Percentiles rank a stretch among this genome's conserved stretches.
phyloP scores from a whole-genome alignment of 2,329 filamentous ascomycete species.

The Pseudogymnoascus sp. region DNA sequence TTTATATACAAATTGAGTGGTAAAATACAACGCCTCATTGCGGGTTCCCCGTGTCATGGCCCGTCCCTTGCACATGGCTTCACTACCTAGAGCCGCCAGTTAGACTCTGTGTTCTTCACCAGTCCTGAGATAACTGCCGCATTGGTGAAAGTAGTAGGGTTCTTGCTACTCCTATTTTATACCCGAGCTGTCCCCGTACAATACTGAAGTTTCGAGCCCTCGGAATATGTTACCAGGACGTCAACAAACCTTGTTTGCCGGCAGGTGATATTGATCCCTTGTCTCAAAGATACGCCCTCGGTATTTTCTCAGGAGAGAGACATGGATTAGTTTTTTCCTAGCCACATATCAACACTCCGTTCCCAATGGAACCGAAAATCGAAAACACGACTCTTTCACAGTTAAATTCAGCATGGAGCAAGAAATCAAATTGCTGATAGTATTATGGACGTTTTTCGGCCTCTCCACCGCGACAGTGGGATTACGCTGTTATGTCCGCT shows the following conservation, averaged over 20 bases:
- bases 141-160: too few relatives aligned
- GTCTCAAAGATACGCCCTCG: neutral
- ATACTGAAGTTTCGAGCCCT: too few relatives aligned
- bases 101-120: too few relatives aligned
- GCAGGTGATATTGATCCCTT: neutral
- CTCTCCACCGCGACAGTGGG: constrained; percentile 15
- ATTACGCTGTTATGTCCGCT: constrained; percentile 16
- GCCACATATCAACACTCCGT: neutral
- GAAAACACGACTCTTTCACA: neutral
- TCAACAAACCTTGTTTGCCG: neutral
- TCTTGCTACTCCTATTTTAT: too few relatives aligned
- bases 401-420: neutral
- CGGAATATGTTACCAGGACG: neutral
- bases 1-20: too few relatives aligned
- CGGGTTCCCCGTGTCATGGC: too few relatives aligned
- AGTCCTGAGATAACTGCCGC: too few relatives aligned
- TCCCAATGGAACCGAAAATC: neutral
- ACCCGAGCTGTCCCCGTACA: too few relatives aligned
- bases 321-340: neutral
- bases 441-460: constrained; percentile 10
- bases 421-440: neutral
- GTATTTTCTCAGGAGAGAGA: neutral
- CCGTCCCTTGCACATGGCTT: too few relatives aligned
- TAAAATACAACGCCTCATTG: too few relatives aligned
- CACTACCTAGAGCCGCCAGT: too few relatives aligned